Evolutionary conservation across 108 stramenopile species (phyloP), one percentile per base, ranked within the genome.

Genomic region (Fistulifera solaris): DNA sequence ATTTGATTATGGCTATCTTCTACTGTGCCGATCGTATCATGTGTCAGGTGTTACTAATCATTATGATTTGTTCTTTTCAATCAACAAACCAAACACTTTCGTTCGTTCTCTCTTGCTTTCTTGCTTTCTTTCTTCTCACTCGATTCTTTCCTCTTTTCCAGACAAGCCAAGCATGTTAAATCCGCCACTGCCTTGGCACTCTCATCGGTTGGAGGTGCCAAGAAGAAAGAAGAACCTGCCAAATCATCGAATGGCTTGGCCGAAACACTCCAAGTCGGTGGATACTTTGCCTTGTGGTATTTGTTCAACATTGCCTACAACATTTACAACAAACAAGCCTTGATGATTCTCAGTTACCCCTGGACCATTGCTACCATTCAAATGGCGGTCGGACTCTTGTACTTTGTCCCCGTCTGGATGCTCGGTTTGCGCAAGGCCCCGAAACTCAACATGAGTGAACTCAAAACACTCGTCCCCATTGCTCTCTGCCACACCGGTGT

Each of bases 301-400:
- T 81, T 94, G 38, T 94, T 98, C 76, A 98, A 97, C 80, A 92
- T 97, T 61, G 93, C 87, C 23, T 98, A 97, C 96, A 97, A 97
- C 74, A 95, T 98, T 56, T 94, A 92, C 85, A 97, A 98, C 79
- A 97, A 98, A 72, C 93, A 90, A 53, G 94, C 56, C 1, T 56
- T 98, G 40, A 97, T 95, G 62, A 70, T 85, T 15, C 69, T 98
- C 17, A 87, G 72, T 28, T 91, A 79, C 66, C 94, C 95, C 35
- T 95, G 88, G 87, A 97, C 98, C 52, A 70, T 98, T 19, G 96
- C 95, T 25, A 94, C 94, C 25, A 71, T 94, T 40, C 98, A 98
- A 79, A 93, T 98, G 83, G 89, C 87, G 38, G 75, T 86, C 19
- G 97, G 97, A 27, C 78, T 90, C 49, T 40, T 81, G 24, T 94